Conservation (phyloP, 164 flowering plant species). For the Magnolia sinica region DNA sequence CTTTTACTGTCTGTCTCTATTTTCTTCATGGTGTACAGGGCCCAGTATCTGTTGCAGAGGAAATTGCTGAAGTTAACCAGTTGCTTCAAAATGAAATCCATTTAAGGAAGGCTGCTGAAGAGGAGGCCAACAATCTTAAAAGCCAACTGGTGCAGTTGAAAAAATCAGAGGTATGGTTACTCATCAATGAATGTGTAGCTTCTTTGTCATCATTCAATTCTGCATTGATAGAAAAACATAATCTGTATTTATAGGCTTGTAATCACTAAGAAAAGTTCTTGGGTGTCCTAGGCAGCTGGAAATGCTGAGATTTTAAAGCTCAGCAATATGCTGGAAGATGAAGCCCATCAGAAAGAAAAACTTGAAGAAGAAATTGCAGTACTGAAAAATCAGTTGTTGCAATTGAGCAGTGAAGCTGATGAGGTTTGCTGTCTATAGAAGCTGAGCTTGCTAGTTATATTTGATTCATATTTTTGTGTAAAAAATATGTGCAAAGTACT, state of each 20-base stretch:
- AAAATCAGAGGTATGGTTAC: conserved; percentile 62
- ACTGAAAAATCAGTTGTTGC: conserved; percentile 72
- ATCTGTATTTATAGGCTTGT: not conserved
- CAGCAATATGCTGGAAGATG: conserved; percentile 73
- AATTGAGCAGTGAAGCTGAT: conserved; percentile 84
- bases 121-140: no score
- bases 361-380: conserved; percentile 79
- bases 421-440: conserved; percentile 46
- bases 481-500: no score
- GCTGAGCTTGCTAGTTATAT: not conserved
- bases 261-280: no score
- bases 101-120: no score
- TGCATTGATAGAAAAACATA: no score
- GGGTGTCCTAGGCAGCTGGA: conserved; percentile 48
- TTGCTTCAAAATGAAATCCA: no score
- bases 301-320: conserved; percentile 66
- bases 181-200: not conserved
- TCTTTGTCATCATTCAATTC: no score
- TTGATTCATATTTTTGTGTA: not conserved
- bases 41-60: no score
- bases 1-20: no score
- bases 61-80: no score
- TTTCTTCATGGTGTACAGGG: no score
- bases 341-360: conserved; percentile 58
- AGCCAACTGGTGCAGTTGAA: conserved; percentile 11